Percentiles rank a stretch among this genome's conserved stretches.
These are phyloP conservation scores for Cryptococcus jaspeensis DNA, from an alignment of 1,284 basidiomycete species.

Conservation along the genomic window DNA sequence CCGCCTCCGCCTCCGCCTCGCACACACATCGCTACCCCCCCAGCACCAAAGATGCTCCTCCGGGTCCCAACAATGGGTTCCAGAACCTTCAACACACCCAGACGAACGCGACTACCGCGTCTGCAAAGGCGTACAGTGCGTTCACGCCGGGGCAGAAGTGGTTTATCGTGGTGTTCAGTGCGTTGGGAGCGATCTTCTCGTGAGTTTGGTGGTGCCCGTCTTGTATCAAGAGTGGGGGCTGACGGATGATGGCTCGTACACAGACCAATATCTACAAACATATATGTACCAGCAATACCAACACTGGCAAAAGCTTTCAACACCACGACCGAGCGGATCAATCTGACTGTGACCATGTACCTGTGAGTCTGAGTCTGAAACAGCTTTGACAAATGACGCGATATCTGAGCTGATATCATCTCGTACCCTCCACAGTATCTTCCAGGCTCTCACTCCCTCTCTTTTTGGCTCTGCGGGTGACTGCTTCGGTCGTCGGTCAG, in stretches of 20 bases:
- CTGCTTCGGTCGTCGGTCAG: constrained; percentile 32
- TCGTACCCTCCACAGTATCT: constrained; percentile 17
- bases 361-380: constrained; percentile 32
- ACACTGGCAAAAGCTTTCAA: constrained; percentile 31
- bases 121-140: constrained; percentile 26
- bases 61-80: not conserved
- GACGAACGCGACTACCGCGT: constrained; percentile 11
- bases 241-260: not conserved
- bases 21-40: not conserved
- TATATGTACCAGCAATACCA: constrained; percentile 44
- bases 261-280: constrained; percentile 43
- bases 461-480: constrained; percentile 41
- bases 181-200: constrained; percentile 40
- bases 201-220: constrained; percentile 11
- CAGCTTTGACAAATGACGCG: too few relatives aligned
- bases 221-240: not conserved
- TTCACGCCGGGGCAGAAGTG: constrained; percentile 36
- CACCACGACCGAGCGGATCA: constrained; percentile 35
- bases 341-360: constrained; percentile 42
- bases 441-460: constrained; percentile 42
- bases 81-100: constrained; percentile 9
- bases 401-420: not conserved
- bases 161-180: constrained; percentile 36
- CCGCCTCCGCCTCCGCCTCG: not conserved
- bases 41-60: too few relatives aligned